Conservation (phyloP, 2,329 filamentous ascomycete genomes). For the Gaeumannomyces tritici region DNA sequence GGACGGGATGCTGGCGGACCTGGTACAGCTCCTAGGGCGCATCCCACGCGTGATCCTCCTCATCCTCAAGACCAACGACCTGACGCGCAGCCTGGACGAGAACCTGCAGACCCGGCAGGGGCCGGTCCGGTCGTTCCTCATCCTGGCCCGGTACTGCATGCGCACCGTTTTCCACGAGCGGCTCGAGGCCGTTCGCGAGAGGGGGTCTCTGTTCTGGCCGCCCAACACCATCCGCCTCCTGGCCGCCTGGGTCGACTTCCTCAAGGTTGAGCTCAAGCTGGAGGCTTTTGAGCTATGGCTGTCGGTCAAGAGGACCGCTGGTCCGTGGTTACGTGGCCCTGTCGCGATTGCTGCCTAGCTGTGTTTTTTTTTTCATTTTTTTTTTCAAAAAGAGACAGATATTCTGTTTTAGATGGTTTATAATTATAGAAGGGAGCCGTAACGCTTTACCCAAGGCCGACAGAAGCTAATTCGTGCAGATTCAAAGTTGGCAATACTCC, state of each 20-base stretch:
- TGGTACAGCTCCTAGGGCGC: slow-evolving; percentile 79
- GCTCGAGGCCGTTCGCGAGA: slow-evolving; percentile 43
- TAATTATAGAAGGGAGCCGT: background rate
- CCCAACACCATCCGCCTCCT: slow-evolving; percentile 43
- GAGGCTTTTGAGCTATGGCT: slow-evolving; percentile 56
- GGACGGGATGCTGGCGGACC: slow-evolving; percentile 78
- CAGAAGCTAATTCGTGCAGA: no score
- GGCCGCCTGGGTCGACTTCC: slow-evolving; percentile 46
- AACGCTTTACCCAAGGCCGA: no score
- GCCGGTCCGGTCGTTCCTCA: slow-evolving; percentile 56
- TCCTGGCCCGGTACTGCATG: slow-evolving; percentile 59
- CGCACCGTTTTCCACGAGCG: slow-evolving; percentile 57
- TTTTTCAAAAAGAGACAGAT: no score
- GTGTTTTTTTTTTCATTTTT: no score
- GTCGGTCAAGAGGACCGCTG: slow-evolving; percentile 36
- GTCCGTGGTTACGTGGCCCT: background rate
- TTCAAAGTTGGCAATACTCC: no score
- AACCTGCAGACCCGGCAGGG: slow-evolving; percentile 67
- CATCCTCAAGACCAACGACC: slow-evolving; percentile 95
- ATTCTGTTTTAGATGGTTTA: background rate
- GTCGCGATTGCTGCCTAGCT: background rate
- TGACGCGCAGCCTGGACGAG: slow-evolving; percentile 90
- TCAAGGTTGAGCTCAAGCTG: slow-evolving; percentile 53
- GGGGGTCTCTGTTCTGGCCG: slow-evolving; percentile 46
- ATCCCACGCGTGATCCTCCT: slow-evolving; percentile 88